Conservation (phyloP, 1,139 yeast genomes). For the Saccharomyces hybrid region DNA sequence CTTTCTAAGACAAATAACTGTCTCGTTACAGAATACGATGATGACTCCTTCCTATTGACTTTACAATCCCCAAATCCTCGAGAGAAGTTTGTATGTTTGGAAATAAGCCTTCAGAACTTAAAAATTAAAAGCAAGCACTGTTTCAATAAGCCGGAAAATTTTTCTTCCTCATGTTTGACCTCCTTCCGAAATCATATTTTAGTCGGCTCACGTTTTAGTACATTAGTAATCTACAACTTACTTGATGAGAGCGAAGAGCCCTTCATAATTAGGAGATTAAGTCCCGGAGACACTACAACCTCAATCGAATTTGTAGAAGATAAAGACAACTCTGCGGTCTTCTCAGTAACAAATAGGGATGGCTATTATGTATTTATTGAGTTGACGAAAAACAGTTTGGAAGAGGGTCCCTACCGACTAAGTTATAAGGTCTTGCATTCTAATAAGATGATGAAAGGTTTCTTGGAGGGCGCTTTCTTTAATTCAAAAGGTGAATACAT, state of each 20-base stretch:
- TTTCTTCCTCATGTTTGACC: slow-evolving; percentile 53
- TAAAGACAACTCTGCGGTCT: slow-evolving; percentile 15
- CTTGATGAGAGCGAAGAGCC: slow-evolving; percentile 20
- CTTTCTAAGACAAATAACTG: slow-evolving; percentile 51
- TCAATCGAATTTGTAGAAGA: slow-evolving; percentile 40
- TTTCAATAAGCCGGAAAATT: slow-evolving; percentile 39
- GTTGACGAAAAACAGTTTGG: slow-evolving; percentile 8
- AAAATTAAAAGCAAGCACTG: slow-evolving; percentile 18
- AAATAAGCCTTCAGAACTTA: slow-evolving; percentile 29
- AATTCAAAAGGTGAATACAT: slow-evolving; percentile 45
- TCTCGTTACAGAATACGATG: slow-evolving; percentile 32
- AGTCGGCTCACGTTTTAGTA: slow-evolving; percentile 68
- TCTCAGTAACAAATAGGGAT: slow-evolving; percentile 53
- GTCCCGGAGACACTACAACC: slow-evolving; percentile 72
- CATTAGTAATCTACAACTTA: slow-evolving; percentile 51
- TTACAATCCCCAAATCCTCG: slow-evolving; percentile 64
- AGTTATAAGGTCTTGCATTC: slow-evolving; percentile 39
- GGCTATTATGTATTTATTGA: slow-evolving; percentile 45
- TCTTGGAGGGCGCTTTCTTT: slow-evolving; percentile 61
- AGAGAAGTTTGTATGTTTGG: slow-evolving; percentile 45
- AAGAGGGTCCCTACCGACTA: slow-evolving; percentile 1
- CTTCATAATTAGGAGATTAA: slow-evolving; percentile 41
- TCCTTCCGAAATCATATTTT: slow-evolving; percentile 41
- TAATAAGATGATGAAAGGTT: slow-evolving; percentile 66
- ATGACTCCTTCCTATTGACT: slow-evolving; percentile 35